Conservation (phyloP, 2,329 filamentous ascomycete genomes). For the Aspergillus versicolor region DNA sequence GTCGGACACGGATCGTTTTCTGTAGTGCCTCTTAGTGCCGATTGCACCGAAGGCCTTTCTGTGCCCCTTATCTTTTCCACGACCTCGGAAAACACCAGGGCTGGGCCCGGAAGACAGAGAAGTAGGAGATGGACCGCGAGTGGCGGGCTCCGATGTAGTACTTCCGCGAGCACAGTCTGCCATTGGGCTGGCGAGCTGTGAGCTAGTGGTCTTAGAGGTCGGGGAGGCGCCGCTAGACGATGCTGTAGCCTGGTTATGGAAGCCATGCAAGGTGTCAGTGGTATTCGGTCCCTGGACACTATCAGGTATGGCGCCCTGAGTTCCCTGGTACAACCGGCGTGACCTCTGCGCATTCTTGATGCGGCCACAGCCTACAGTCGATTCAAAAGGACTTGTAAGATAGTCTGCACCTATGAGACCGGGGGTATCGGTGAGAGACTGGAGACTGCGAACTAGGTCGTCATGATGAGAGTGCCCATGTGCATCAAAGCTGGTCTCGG, state of each 20-base stretch:
- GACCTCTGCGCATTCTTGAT: constrained; percentile 19
- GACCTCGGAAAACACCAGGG: constrained; percentile 12
- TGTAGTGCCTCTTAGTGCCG: constrained; percentile 13
- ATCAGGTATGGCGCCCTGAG: constrained; percentile 6
- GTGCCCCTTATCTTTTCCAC: constrained; percentile 9
- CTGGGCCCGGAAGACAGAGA: constrained; percentile 20
- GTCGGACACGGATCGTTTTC: constrained; percentile 17
- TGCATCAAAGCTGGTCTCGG: constrained; percentile 14
- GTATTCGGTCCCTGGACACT: constrained; percentile 5
- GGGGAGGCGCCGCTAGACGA: constrained; percentile 16
- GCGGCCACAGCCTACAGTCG: constrained; percentile 7
- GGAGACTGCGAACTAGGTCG: constrained; percentile 20
- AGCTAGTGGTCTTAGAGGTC: constrained; percentile 16
- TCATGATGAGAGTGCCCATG: constrained; percentile 16
- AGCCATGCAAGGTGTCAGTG: constrained; percentile 9
- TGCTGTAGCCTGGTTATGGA: constrained; percentile 7
- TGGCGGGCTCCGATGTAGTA: constrained; percentile 17
- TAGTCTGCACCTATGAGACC: constrained; percentile 9
- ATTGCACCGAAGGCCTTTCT: constrained; percentile 14
- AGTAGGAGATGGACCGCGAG: constrained; percentile 19
- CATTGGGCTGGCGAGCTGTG: constrained; percentile 14
- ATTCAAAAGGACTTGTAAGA: constrained; percentile 10
- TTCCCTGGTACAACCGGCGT: constrained; percentile 23
- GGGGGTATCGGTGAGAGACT: constrained; percentile 20
- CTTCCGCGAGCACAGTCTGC: constrained; percentile 10